Evolutionary conservation across 805 yeast species (phyloP), one percentile per base, ranked within the genome.

Genomic region (Myxozyma geophila): DNA sequence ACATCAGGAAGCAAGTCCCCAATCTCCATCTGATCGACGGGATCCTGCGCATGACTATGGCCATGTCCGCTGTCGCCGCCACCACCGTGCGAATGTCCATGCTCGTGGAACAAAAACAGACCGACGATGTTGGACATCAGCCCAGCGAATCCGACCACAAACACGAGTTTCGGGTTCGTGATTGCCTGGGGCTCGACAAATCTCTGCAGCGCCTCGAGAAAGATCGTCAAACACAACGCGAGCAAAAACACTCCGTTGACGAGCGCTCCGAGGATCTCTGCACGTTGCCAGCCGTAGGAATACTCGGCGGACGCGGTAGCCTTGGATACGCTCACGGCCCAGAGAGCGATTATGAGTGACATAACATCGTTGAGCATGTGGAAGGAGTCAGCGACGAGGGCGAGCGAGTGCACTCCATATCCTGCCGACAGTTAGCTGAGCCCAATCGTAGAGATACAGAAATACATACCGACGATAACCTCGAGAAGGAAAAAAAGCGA

Each of bases 261-360:
- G 64, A 93, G 81, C 8, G 98, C 99, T 61, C 99, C 99, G 65
- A 93, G 81, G 58, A 93, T 92, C 76, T 93, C 99, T 5, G 98
- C 98, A 70, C 99, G 83, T 76, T 93, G 96, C 96, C 98, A 91
- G 17, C 99, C 99, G 72, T 95, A 93, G 1, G 98, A 95, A 78
- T 90, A 93, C 62, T 87, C 87, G 2, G 95, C 87, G 74, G 91
- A 95, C 0, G 97, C 95, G 36, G 86, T 85, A 46, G 85, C 85
- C 70, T 88, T 88, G 58, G 97, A 92, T 12, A 92, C 97, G 66
- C 84, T 84, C 21, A 95, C 98, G 0, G 99, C 99, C 98, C 98
- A 93, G 39, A 92, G 79, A 0, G 99, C 99, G 56, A 93, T 92
- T 19, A 92, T 68, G 41, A 93, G 80, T 0, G 98, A 91, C 63